These are phyloP conservation scores for Colletotrichum sp. DNA, from an alignment of 2,329 filamentous ascomycete species.

Conservation along the genomic window DNA sequence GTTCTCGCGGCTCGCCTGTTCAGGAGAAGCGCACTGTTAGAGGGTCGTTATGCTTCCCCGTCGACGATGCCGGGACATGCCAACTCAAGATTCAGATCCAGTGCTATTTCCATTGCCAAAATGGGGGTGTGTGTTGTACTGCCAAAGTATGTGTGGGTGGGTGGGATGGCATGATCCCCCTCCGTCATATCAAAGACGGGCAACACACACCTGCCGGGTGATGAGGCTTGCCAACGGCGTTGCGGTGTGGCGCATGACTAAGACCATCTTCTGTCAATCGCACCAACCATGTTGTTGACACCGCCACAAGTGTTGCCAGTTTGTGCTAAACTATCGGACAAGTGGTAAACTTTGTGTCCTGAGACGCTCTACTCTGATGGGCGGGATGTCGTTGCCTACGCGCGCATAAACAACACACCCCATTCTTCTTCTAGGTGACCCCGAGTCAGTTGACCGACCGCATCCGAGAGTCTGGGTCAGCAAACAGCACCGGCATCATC, in stretches of 20 bases:
- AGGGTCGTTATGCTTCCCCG: background rate
- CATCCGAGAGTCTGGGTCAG: slow-evolving; percentile 1
- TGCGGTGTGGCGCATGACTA: slow-evolving; percentile 14
- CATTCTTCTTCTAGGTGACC: background rate
- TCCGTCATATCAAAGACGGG: background rate
- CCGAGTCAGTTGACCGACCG: slow-evolving; percentile 2
- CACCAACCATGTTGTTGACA: background rate
- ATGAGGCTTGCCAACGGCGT: slow-evolving; percentile 1
- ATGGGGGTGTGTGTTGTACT: background rate
- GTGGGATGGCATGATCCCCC: background rate
- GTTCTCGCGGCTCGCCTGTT: background rate
- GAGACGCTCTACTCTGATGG: background rate
- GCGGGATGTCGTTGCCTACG: background rate
- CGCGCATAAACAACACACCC: background rate
- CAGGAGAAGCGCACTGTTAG: background rate
- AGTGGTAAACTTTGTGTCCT: background rate
- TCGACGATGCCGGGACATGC: background rate
- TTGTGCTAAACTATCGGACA: background rate
- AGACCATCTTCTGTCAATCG: slow-evolving; percentile 1
- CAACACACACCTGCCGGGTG: background rate
- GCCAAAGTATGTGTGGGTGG: background rate
- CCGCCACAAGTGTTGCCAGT: background rate
- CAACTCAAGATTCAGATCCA: background rate
- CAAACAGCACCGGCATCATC: slow-evolving; percentile 3
- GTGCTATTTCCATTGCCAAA: background rate